Base-by-base conservation (phyloP, 2,329 filamentous ascomycete species). In the Ceratocystis eucalypticola region DNA sequence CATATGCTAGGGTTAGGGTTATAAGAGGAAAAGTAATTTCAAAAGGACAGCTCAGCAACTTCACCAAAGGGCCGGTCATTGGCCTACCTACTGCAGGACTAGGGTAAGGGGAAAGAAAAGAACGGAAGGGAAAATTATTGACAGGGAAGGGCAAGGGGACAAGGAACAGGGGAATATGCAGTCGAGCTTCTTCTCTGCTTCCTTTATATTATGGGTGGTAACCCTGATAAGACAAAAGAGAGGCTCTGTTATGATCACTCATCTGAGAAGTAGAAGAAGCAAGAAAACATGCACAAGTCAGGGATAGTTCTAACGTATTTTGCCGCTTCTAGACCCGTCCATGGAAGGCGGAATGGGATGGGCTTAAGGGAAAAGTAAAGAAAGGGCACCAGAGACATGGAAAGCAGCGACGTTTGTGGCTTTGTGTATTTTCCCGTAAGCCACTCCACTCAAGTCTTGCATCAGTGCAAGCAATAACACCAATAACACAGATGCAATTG, bases 201-300 rank as follows among this genome's bases (percentile, higher is more conserved):
- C 62, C 17, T 64, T 37, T 25, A 17, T 17, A 48, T 48, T 53
- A 28, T 8, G 15, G 25, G 55, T 30, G 25, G 30, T 59, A 59
- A 62, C 45, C 45, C 64, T 72, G 72, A 70, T 65, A 61, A 66
- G 50, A 59, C 28, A 57, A 28, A 62, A 22, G 22, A 59, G 55
- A 59, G 55, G 55, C 55, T 59, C 55, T 59, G 55, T 15, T 30
- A 4, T 55, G 8, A 7, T 12, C 22, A 17, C 22, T 12, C 53
- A 15, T 7, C 12, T 17, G 10, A 30, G 17, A 30, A 57, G 15
- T 22, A 22, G 20, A 37, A 37, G 28, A 33, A n/a, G 55, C 4
- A 15, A 53, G 22, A 53, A 53, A 28, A 7, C 4, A 28, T 12
- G 3, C 22, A 25, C 48, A 28, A 28, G 10, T 25, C 22, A 28